These are phyloP conservation scores for Colletotrichum noveboracense DNA, from an alignment of 2,329 filamentous ascomycete species.

Conservation along the genomic window DNA sequence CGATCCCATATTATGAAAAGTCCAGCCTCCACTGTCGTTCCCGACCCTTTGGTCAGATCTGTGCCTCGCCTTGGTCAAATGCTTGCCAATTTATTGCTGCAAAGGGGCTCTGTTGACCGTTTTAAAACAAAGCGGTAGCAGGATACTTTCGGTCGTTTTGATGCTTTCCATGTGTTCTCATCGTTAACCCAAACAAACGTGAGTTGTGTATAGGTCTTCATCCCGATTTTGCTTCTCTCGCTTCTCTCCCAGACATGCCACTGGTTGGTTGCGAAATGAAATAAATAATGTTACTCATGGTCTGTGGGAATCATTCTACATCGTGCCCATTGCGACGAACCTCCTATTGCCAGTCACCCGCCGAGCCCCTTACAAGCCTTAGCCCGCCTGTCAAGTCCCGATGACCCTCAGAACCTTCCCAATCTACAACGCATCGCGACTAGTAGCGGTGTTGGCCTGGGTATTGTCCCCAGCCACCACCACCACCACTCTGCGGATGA, in stretches of 20 bases:
- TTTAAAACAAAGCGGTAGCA: neutral
- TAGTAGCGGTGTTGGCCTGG: slow-evolving; percentile 41
- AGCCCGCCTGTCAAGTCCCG: neutral
- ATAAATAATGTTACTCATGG: neutral
- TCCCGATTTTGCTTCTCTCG: neutral
- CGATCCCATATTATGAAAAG: neutral
- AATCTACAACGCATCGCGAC: neutral
- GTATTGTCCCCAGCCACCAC: slow-evolving; percentile 36
- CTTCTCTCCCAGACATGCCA: neutral
- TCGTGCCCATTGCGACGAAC: neutral
- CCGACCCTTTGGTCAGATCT: neutral
- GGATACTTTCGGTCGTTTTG: neutral
- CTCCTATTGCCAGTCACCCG: neutral
- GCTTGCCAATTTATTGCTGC: neutral
- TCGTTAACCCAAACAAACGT: neutral
- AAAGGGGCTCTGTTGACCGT: neutral
- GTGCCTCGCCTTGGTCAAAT: neutral
- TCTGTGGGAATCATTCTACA: neutral
- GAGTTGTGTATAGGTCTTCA: neutral
- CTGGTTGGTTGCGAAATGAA: neutral
- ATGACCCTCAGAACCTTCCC: neutral
- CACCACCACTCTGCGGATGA: slow-evolving; percentile 23
- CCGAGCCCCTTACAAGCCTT: neutral
- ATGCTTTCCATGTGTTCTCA: neutral
- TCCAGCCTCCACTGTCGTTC: neutral